Percentiles rank a stretch among this genome's conserved stretches.
Evolutionary conservation across 306 rosid species (phyloP).

Genomic region (Prinsepia uniflora): DNA sequence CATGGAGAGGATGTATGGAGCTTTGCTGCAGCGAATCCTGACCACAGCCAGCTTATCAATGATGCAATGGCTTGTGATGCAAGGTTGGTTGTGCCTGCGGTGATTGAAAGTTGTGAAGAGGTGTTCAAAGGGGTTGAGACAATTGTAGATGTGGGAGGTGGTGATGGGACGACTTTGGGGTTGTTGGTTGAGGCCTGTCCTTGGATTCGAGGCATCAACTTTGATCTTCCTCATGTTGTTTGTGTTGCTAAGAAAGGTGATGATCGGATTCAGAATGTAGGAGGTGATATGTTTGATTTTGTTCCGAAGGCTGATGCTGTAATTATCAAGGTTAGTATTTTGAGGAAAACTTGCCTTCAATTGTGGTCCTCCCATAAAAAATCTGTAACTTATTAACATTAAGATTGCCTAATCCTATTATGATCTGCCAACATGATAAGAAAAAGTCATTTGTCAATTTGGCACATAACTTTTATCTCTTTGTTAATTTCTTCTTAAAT

Average conservation of each 20-base stretch:
- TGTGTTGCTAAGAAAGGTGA: slow-evolving; percentile 19
- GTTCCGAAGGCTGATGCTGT: slow-evolving; percentile 73
- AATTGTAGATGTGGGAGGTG: slow-evolving; percentile 81
- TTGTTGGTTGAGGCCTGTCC: slow-evolving; percentile 38
- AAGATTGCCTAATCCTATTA: too few relatives aligned
- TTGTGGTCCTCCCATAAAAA: too few relatives aligned
- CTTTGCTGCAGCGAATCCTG: slow-evolving; percentile 26
- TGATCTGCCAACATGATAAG: too few relatives aligned
- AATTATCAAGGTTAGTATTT: slow-evolving; percentile 42
- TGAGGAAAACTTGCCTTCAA: too few relatives aligned
- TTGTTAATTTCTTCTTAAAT: too few relatives aligned
- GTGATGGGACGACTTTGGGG: slow-evolving; percentile 47
- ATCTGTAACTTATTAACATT: too few relatives aligned
- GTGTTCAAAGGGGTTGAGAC: slow-evolving; percentile 38
- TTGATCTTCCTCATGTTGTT: slow-evolving; percentile 68
- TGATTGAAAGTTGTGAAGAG: slow-evolving; percentile 36
- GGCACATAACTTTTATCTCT: too few relatives aligned
- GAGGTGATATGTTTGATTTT: slow-evolving; percentile 57
- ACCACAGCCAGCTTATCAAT: slow-evolving; percentile 40
- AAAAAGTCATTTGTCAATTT: too few relatives aligned
- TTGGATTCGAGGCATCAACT: slow-evolving; percentile 50
- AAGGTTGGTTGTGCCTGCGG: slow-evolving; percentile 23
- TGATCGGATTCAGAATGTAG: slow-evolving; percentile 37
- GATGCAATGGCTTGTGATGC: slow-evolving; percentile 68
- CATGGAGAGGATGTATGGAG: slow-evolving; percentile 56